phyloP scores from a whole-genome alignment of 257 asterid species.

The Leonotis leonurus region DNA sequence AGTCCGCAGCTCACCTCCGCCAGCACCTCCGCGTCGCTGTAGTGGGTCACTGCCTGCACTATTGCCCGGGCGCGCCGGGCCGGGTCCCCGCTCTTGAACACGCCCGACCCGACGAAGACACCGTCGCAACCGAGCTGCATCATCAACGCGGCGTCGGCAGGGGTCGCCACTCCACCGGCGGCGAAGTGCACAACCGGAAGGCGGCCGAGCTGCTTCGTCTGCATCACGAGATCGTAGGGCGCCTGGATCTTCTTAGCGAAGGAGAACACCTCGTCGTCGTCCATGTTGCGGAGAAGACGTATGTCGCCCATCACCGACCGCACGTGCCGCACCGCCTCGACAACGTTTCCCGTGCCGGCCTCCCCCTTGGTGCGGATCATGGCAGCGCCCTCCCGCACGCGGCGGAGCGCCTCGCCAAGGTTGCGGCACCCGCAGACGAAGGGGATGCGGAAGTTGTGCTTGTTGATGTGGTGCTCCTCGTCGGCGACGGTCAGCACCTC shows the following conservation, averaged over 20 bases:
- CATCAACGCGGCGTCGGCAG: conserved; percentile 84
- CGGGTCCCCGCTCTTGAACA: conserved; percentile 87
- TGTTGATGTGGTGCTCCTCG: conserved; percentile 74
- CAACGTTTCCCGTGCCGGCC: conserved; percentile 81
- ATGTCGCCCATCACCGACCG: conserved; percentile 83
- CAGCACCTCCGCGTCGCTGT: conserved; percentile 67
- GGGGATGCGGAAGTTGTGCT: conserved; percentile 88
- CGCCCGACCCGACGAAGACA: conserved; percentile 80
- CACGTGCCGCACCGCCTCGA: conserved; percentile 94
- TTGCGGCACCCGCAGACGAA: conserved; percentile 96
- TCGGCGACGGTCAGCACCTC: conserved; percentile 84
- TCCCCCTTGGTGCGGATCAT: conserved; percentile 92
- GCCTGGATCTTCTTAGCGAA: conserved; percentile 78
- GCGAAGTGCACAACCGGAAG: conserved; percentile 87
- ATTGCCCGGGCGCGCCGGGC: conserved; percentile 72
- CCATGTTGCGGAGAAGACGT: conserved; percentile 73
- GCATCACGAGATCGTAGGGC: conserved; percentile 84
- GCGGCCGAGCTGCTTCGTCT: conserved; percentile 82
- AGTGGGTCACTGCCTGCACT: conserved; percentile 80
- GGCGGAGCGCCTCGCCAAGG: conserved; percentile 88
- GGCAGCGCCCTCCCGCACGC: conserved; percentile 89
- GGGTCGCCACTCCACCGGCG: conserved; percentile 93
- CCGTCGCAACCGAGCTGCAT: conserved; percentile 92
- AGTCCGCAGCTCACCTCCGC: conserved; percentile 78
- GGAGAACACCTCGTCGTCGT: conserved; percentile 78